Percentiles rank a stretch among this genome's conserved stretches.
Conservation (phyloP, 2,329 filamentous ascomycete species). For the Penicillium sp. region DNA sequence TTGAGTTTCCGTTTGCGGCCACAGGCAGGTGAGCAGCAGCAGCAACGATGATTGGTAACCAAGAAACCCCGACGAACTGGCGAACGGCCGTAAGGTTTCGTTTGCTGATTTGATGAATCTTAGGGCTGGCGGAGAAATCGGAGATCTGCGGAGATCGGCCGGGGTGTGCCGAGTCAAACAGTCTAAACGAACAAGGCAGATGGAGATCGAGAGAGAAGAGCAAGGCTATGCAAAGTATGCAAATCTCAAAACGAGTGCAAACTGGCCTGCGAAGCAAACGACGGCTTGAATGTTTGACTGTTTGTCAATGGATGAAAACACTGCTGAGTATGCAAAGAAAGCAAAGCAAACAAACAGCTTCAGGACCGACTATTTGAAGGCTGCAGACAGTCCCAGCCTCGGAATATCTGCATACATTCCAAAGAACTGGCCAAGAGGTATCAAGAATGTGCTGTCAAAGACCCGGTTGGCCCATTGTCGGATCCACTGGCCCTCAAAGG, state of each 20-base stretch:
- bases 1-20: constrained; percentile 51
- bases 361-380: constrained; percentile 42
- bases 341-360: constrained; percentile 48
- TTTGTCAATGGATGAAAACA: constrained; percentile 43
- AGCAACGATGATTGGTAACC: constrained; percentile 35
- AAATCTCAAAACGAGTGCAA: constrained; percentile 20
- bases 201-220: background rate
- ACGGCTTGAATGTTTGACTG: constrained; percentile 43
- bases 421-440: constrained; percentile 32
- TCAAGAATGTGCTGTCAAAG: constrained; percentile 35
- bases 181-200: background rate
- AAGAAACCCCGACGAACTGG: constrained; percentile 7
- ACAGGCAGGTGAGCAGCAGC: constrained; percentile 29
- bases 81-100: background rate
- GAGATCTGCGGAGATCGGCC: constrained; percentile 15
- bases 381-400: constrained; percentile 37
- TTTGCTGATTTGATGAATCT: constrained; percentile 7
- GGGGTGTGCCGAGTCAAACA: background rate
- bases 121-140: constrained; percentile 26
- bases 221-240: constrained; percentile 23
- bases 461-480: constrained; percentile 23
- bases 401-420: constrained; percentile 41
- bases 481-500: constrained; percentile 27
- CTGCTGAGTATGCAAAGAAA: constrained; percentile 45
- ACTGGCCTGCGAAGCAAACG: constrained; percentile 5